A percentile compares a stretch with the other conserved stretches of the same genome.
These are phyloP conservation scores for Sclerotinia spermophila DNA, from an alignment of 2,329 filamentous ascomycete genomes.

Conservation along the genomic window DNA sequence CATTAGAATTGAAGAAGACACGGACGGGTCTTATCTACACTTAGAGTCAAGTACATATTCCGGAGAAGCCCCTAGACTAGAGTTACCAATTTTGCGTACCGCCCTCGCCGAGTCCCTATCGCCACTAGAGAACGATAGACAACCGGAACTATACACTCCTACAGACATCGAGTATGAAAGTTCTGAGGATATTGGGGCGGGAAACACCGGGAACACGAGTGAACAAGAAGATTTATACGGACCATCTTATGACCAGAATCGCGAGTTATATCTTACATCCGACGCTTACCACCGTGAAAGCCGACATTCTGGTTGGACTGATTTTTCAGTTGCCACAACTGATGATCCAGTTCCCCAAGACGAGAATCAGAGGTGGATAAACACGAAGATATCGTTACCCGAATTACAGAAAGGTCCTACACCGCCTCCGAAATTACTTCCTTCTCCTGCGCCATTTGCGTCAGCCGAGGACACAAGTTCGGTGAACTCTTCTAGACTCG, in stretches of 20 bases:
- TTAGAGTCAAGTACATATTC: background rate
- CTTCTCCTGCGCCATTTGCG: constrained; percentile 29
- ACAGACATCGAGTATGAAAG: constrained; percentile 38
- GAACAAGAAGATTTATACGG: constrained; percentile 24
- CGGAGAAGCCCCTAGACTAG: constrained; percentile 24
- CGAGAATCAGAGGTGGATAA: constrained; percentile 18
- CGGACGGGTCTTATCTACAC: background rate
- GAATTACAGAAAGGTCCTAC: constrained; percentile 39
- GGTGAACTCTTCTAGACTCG: constrained; percentile 22
- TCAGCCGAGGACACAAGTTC: constrained; percentile 14
- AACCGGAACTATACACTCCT: constrained; percentile 30
- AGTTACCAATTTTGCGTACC: constrained; percentile 30
- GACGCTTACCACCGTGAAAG: constrained; percentile 26
- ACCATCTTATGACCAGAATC: constrained; percentile 24
- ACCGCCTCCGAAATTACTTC: constrained; percentile 41
- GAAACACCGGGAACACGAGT: constrained; percentile 21
- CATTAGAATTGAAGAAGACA: constrained; percentile 5
- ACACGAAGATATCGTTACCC: constrained; percentile 20
- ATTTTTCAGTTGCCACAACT: constrained; percentile 32
- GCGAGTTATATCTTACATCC: constrained; percentile 23
- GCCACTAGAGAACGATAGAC: constrained; percentile 23
- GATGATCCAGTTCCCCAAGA: constrained; percentile 28
- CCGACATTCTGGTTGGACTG: constrained; percentile 34
- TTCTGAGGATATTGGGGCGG: constrained; percentile 28
- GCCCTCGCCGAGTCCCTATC: constrained; percentile 29